phyloP scores from a whole-genome alignment of 495 filamentous ascomycete genomes.

The Lepraria neglecta region DNA sequence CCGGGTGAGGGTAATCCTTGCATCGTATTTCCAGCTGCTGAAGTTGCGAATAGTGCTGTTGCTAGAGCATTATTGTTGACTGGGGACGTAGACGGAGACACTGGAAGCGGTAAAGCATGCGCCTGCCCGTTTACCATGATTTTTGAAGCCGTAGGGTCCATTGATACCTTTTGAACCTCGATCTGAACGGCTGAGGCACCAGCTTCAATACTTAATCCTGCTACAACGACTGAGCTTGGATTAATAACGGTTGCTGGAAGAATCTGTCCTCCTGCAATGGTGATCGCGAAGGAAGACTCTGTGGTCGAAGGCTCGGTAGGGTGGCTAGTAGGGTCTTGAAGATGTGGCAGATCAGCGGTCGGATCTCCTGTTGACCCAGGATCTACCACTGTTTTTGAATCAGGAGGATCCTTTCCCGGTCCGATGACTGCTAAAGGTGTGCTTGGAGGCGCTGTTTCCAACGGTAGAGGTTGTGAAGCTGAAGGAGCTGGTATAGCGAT shows the following conservation, averaged over 20 bases:
- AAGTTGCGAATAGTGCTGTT: neutral
- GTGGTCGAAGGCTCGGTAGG: neutral
- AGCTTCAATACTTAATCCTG: neutral
- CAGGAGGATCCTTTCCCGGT: too few relatives aligned
- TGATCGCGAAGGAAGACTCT: neutral
- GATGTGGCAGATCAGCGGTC: too few relatives aligned
- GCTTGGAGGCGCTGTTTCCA: neutral
- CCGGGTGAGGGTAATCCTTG: too few relatives aligned
- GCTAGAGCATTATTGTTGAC: neutral
- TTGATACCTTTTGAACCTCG: neutral
- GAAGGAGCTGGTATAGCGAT: neutral
- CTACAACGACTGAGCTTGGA: neutral
- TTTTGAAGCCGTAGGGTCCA: neutral
- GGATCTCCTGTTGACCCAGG: too few relatives aligned
- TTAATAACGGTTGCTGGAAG: neutral
- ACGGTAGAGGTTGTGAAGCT: neutral
- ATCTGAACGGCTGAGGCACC: neutral
- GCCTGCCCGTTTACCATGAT: neutral
- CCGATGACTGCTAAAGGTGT: neutral
- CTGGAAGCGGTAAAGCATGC: neutral
- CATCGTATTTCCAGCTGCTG: too few relatives aligned
- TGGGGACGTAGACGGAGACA: neutral
- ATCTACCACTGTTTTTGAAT: too few relatives aligned
- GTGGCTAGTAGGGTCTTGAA: too few relatives aligned
- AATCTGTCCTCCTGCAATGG: neutral